Conservation (phyloP, 179 eudicot species). For the Heliamphora pulchella region DNA sequence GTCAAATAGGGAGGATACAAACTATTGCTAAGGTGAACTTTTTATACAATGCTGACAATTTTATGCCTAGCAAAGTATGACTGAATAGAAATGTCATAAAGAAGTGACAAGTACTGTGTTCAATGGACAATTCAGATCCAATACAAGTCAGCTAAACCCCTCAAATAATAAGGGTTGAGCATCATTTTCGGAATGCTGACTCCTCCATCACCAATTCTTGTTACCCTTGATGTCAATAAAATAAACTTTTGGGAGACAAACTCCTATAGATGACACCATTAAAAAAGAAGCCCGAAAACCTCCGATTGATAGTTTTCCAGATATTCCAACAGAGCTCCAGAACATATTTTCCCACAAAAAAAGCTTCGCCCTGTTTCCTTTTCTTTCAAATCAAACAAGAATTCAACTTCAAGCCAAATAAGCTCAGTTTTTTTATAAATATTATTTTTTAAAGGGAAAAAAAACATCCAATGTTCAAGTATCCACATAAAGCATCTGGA, state of each 20-base stretch:
- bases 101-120: not conserved
- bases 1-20: not conserved
- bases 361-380: not conserved
- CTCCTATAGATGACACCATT: not conserved
- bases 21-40: not conserved
- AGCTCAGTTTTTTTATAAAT: not conserved
- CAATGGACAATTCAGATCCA: not conserved
- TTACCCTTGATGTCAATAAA: not conserved
- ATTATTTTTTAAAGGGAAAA: too few species aligned
- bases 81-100: not conserved
- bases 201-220: not conserved
- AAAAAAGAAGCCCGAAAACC: not conserved
- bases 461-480: not conserved
- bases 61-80: conserved; percentile 10
- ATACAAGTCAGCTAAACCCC: not conserved
- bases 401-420: not conserved
- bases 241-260: conserved; percentile 3
- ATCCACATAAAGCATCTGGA: not conserved
- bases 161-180: not conserved
- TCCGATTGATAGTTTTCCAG: not conserved
- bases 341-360: not conserved
- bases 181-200: conserved; percentile 3
- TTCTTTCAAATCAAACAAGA: not conserved
- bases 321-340: not conserved
- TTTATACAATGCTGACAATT: not conserved